A percentile compares a stretch with the other conserved stretches of the same genome.
Conservation (phyloP, 805 yeast genomes). For the Metschnikowia chrysomelidarum region DNA sequence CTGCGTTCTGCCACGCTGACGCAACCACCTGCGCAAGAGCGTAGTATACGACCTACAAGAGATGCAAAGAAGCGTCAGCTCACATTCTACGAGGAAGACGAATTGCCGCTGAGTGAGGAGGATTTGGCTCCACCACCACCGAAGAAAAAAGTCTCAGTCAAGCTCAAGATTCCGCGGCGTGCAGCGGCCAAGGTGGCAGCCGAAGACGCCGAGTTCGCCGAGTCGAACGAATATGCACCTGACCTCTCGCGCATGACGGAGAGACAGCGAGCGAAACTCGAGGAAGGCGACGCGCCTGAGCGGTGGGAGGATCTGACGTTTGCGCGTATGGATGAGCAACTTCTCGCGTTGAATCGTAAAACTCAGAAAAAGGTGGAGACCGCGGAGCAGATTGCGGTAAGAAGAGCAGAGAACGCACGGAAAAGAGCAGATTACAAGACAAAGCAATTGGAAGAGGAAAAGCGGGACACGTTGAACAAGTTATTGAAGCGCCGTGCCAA, state of each 20-base stretch:
- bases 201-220: constrained; percentile 25
- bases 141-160: constrained; percentile 16
- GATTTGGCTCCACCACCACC: constrained; percentile 19
- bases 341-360: constrained; percentile 28
- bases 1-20: no score
- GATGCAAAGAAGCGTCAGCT: constrained; percentile 37
- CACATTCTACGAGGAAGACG: constrained; percentile 38
- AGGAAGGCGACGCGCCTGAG: constrained; percentile 27
- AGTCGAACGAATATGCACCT: constrained; percentile 44
- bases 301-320: constrained; percentile 22
- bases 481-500: constrained; percentile 80
- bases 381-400: constrained; percentile 78
- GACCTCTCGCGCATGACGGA: constrained; percentile 54
- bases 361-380: constrained; percentile 58
- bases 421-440: constrained; percentile 82
- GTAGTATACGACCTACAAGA: constrained; percentile 18
- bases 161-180: constrained; percentile 15
- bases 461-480: constrained; percentile 86
- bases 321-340: constrained; percentile 29
- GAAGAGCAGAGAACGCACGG: constrained; percentile 85
- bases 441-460: constrained; percentile 85
- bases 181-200: constrained; percentile 7
- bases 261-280: constrained; percentile 50
- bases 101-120: constrained; percentile 27
- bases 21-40: no score